Evolutionary conservation across 2,329 filamentous ascomycete species (phyloP).

Genomic region (Diaporthe capsici): DNA sequence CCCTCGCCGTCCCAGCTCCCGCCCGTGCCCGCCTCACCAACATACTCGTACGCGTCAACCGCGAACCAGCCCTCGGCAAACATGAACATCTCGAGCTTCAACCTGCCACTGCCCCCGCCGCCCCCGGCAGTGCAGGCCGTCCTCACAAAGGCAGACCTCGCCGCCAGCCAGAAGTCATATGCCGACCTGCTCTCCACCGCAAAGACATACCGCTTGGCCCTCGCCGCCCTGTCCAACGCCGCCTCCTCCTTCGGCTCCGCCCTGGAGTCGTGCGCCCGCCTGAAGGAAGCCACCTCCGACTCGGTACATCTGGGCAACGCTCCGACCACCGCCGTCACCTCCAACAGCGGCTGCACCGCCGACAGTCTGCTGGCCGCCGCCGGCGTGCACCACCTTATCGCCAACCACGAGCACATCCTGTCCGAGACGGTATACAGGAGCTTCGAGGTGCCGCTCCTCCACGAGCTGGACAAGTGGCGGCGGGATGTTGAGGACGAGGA

Average conservation of each 20-base stretch:
- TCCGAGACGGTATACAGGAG: conserved; percentile 77
- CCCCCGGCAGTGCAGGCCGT: conserved; percentile 71
- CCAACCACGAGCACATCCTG: conserved; percentile 79
- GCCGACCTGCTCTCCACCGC: conserved; percentile 72
- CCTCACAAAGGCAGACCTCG: conserved; percentile 74
- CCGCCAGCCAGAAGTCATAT: conserved; percentile 73
- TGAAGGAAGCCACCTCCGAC: conserved; percentile 76
- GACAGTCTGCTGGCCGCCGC: conserved; percentile 73
- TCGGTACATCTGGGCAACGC: conserved; percentile 57
- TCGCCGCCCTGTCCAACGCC: conserved; percentile 71
- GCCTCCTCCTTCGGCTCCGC: conserved; percentile 75
- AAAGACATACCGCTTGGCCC: conserved; percentile 74
- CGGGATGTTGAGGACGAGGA: conserved; percentile 76
- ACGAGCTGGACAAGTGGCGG: conserved; percentile 77
- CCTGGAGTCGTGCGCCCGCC: conserved; percentile 76
- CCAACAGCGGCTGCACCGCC: conserved; percentile 71
- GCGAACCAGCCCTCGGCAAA: conserved; percentile 68
- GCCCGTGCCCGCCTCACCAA: conserved; percentile 73
- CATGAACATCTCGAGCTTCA: conserved; percentile 54
- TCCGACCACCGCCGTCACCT: conserved; percentile 53
- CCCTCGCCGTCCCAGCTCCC: conserved; percentile 71
- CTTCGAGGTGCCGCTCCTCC: conserved; percentile 78
- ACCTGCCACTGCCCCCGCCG: conserved; percentile 73
- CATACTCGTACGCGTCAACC: conserved; percentile 72
- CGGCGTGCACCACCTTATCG: conserved; percentile 76